Evolutionary conservation across 129 eudicot genomes (phyloP).

Genomic region (Oenanthe sinensis): DNA sequence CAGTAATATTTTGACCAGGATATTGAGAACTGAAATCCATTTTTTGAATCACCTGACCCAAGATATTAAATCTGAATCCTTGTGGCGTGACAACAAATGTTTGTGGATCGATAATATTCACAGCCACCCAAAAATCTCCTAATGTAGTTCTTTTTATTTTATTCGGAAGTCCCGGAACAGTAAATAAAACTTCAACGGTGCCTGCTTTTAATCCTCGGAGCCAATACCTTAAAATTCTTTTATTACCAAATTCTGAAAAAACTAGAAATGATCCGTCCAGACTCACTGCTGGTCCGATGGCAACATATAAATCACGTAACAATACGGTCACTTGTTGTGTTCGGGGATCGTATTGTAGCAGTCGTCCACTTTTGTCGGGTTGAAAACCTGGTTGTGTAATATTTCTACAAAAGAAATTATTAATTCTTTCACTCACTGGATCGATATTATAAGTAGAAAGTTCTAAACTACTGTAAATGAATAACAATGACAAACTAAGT

Average conservation of each 20-base stretch:
- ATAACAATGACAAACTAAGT: too few relatives aligned
- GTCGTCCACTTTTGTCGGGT: constrained; percentile 16
- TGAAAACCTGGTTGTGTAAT: background rate
- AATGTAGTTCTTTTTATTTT: constrained; percentile 20
- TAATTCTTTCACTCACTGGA: too few relatives aligned
- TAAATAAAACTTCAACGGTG: constrained; percentile 8
- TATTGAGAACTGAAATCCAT: background rate
- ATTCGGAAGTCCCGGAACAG: constrained; percentile 23
- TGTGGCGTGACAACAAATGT: background rate
- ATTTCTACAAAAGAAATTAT: too few relatives aligned
- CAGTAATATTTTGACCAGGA: background rate
- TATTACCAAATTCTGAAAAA: constrained; percentile 12
- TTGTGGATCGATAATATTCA: background rate
- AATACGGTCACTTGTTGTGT: constrained; percentile 19
- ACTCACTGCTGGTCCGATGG: constrained; percentile 26
- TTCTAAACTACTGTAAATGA: too few relatives aligned
- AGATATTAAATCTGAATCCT: constrained; percentile 4
- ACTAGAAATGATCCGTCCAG: constrained; percentile 19
- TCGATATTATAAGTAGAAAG: too few relatives aligned
- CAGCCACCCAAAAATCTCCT: constrained; percentile 34
- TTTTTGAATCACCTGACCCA: background rate
- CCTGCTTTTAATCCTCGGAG: constrained; percentile 17
- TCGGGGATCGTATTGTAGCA: constrained; percentile 19
- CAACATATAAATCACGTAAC: constrained; percentile 15
- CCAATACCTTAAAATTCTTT: constrained; percentile 26